phyloP scores from a whole-genome alignment of 306 rosid genomes.

The Ceratonia siliqua region DNA sequence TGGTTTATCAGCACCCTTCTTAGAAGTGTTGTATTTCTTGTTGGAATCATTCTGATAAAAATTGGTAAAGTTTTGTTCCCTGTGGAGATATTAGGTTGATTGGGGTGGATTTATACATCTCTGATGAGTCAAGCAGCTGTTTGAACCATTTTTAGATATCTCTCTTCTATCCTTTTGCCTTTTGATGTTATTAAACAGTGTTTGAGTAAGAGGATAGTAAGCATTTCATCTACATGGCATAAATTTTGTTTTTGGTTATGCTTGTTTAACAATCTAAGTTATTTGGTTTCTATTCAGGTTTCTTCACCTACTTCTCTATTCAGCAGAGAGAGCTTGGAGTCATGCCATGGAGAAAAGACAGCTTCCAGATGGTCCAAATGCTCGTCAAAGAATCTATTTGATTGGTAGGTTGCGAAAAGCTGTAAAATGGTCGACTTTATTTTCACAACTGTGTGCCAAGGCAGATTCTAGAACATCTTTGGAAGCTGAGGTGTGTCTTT shows the following conservation, averaged over 20 bases:
- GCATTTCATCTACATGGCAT: constrained; percentile 15
- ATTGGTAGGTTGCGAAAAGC: constrained; percentile 99
- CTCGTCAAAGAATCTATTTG: constrained; percentile 81
- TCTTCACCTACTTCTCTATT: constrained; percentile 85
- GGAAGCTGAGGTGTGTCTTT: constrained; percentile 87
- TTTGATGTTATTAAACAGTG: not conserved
- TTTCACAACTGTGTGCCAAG: constrained; percentile 87
- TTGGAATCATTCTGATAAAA: not conserved
- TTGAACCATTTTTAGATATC: not conserved
- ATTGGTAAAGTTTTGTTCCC: not conserved
- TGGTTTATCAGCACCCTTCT: no score
- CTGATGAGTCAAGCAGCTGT: not conserved
- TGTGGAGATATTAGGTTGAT: not conserved
- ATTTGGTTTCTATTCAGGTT: constrained; percentile 65
- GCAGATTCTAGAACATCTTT: constrained; percentile 96
- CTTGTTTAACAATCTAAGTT: constrained; percentile 24
- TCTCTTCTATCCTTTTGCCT: not conserved
- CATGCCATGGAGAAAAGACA: constrained; percentile 99
- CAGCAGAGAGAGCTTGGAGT: constrained; percentile 99
- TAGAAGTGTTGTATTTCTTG: not conserved
- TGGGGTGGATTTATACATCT: not conserved
- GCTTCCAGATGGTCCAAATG: constrained; percentile 91
- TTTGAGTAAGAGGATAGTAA: constrained; percentile 1
- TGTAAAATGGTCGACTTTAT: constrained; percentile 85
- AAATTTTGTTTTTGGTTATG: not conserved